Percentiles rank a stretch among this genome's conserved stretches.
Evolutionary conservation across 2,329 filamentous ascomycete species (phyloP).

Genomic region (Microdochium paspali): DNA sequence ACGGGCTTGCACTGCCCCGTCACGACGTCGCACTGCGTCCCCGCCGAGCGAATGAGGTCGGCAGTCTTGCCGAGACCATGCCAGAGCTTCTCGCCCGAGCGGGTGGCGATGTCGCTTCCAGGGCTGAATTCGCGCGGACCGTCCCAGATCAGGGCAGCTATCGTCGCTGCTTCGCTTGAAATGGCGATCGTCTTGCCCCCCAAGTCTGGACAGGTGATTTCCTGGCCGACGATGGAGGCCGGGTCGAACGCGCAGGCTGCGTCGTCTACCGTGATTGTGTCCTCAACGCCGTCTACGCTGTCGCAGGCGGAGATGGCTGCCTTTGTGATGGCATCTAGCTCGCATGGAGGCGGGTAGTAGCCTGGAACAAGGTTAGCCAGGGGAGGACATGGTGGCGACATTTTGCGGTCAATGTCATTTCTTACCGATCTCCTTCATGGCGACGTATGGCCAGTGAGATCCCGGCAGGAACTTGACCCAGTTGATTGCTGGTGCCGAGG

Average conservation of each 20-base stretch:
- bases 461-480: constrained; percentile 7
- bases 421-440: constrained; percentile 15
- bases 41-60: neutral
- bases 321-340: constrained; percentile 18
- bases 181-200: constrained; percentile 12
- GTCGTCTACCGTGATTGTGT: constrained; percentile 1
- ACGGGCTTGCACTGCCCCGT: neutral
- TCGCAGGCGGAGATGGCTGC: constrained; percentile 3
- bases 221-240: constrained; percentile 23
- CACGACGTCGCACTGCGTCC: neutral
- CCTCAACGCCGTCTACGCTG: constrained; percentile 5
- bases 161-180: constrained; percentile 25
- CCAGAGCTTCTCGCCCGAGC: constrained; percentile 8
- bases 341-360: constrained; percentile 11
- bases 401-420: neutral
- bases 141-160: constrained; percentile 10
- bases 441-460: constrained; percentile 25
- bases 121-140: constrained; percentile 3
- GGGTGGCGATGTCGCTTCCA: neutral
- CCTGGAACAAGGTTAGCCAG: neutral
- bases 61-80: constrained; percentile 5
- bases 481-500: constrained; percentile 23
- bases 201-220: neutral
- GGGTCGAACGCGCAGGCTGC: constrained; percentile 13
- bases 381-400: no score